Conservation (phyloP, 768 basidiomycete genomes). For the Saitozyma podzolica region DNA sequence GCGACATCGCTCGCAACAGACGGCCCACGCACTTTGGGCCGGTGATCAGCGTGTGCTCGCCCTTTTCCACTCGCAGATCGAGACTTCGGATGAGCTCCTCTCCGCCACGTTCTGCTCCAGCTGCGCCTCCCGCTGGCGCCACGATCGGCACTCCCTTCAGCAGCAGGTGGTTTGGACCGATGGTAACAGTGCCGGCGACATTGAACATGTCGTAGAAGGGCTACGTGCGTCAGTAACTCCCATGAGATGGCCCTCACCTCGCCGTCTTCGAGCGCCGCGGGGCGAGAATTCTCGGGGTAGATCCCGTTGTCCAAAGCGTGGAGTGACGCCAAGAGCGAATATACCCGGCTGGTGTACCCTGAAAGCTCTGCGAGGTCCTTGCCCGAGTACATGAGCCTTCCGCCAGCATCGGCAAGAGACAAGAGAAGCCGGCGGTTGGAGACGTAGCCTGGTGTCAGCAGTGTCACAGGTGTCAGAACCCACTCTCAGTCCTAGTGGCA, state of each 20-base stretch:
- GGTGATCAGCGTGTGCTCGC: slow-evolving; percentile 90
- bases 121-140: slow-evolving; percentile 53
- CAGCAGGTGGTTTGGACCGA: slow-evolving; percentile 59
- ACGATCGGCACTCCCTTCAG: slow-evolving; percentile 55
- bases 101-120: slow-evolving; percentile 52
- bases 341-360: slow-evolving; percentile 85
- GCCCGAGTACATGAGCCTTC: slow-evolving; percentile 92
- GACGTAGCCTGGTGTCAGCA: slow-evolving; percentile 67
- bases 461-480: slow-evolving; percentile 4
- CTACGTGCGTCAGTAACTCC: slow-evolving; percentile 18
- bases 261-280: slow-evolving; percentile 39
- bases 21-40: slow-evolving; percentile 60
- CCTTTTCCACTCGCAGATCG: slow-evolving; percentile 62
- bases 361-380: slow-evolving; percentile 95
- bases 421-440: slow-evolving; percentile 87
- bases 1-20: neutral
- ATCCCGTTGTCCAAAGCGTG: slow-evolving; percentile 63
- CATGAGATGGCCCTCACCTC: slow-evolving; percentile 25
- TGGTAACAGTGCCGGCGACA: slow-evolving; percentile 62
- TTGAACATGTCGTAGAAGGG: slow-evolving; percentile 65
- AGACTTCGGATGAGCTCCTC: slow-evolving; percentile 70
- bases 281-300: slow-evolving; percentile 57
- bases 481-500: slow-evolving; percentile 46
- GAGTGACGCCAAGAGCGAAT: slow-evolving; percentile 79
- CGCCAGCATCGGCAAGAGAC: slow-evolving; percentile 94